Evolutionary conservation across 2,329 filamentous ascomycete species (phyloP).

Genomic region (Dothistroma septosporum): DNA sequence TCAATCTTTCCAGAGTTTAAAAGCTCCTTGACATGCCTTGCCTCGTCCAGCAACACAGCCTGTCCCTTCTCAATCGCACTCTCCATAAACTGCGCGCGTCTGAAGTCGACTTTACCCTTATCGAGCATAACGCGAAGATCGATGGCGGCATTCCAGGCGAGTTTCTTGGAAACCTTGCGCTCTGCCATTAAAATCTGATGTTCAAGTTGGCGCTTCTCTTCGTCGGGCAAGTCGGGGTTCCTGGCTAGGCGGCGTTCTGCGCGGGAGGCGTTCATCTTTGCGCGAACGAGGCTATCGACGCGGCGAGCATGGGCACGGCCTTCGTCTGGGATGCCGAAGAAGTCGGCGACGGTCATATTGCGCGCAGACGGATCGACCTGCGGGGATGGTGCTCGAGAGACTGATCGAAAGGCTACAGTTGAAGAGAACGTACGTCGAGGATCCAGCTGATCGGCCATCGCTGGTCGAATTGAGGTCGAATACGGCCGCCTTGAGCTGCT

Average conservation of each 20-base stretch:
- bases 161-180: constrained; percentile 18
- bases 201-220: constrained; percentile 12
- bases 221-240: constrained; percentile 7
- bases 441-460: background rate
- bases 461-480: background rate
- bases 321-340: constrained; percentile 19
- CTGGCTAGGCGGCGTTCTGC: constrained; percentile 7
- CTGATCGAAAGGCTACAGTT: background rate
- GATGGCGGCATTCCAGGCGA: constrained; percentile 24
- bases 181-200: constrained; percentile 11
- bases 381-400: background rate
- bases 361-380: constrained; percentile 16
- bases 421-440: background rate
- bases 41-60: constrained; percentile 23
- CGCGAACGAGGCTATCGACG: constrained; percentile 16
- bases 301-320: constrained; percentile 3
- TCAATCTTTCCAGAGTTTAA: constrained; percentile 18
- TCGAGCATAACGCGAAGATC: constrained; percentile 31
- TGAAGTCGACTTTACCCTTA: constrained; percentile 23
- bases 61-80: constrained; percentile 27
- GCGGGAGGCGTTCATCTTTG: constrained; percentile 5
- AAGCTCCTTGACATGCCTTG: constrained; percentile 13
- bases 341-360: constrained; percentile 25
- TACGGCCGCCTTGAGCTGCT: background rate
- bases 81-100: constrained; percentile 26